Evolutionary conservation across 2,329 filamentous ascomycete genomes (phyloP).

Genomic region (Teratosphaeria zuluensis): DNA sequence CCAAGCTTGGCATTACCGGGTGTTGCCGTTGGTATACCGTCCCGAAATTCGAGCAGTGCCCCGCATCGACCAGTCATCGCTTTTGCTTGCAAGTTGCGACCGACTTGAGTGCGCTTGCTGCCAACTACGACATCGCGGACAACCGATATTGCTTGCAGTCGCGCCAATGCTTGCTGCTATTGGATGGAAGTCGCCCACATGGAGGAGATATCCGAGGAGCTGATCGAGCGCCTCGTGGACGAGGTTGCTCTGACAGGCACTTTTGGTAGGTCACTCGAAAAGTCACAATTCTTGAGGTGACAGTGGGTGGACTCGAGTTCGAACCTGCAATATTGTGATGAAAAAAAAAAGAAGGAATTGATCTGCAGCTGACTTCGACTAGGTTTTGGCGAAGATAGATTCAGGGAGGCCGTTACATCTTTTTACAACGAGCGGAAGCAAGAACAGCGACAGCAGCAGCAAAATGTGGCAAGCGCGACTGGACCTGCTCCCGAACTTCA

Average conservation of each 20-base stretch:
- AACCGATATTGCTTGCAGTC: not conserved
- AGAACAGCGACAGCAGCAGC: not conserved
- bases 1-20: not conserved
- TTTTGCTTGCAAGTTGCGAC: not conserved
- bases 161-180: not conserved
- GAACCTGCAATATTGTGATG: not conserved
- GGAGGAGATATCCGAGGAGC: conserved; percentile 31
- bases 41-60: not conserved
- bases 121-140: not conserved
- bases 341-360: not conserved
- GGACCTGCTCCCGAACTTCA: conserved; percentile 2
- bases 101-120: not conserved
- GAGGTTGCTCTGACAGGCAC: conserved; percentile 51
- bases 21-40: not conserved
- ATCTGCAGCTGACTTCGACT: not conserved
- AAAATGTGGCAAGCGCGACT: not conserved
- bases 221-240: conserved; percentile 49
- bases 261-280: conserved; percentile 39
- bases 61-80: not conserved
- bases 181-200: not conserved
- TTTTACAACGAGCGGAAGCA: conserved; percentile 27
- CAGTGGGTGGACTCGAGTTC: not conserved
- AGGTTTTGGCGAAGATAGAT: conserved; percentile 34
- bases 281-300: not conserved
- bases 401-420: conserved; percentile 28